These are phyloP conservation scores for Fusarium sp. DNA, from an alignment of 2,329 filamentous ascomycete species.

Conservation along the genomic window DNA sequence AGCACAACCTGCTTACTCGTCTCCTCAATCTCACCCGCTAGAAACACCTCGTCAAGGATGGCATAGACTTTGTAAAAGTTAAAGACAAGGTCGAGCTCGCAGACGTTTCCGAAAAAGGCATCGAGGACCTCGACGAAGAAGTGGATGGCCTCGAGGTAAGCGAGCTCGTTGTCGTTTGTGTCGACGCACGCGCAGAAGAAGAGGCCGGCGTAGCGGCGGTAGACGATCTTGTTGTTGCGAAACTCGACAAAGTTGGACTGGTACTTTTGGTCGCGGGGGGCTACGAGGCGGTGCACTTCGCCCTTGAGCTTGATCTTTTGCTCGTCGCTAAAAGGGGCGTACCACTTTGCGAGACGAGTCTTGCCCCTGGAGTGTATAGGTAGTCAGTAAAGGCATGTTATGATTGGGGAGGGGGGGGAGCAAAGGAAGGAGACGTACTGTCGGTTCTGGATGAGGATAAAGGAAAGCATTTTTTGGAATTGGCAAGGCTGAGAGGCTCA, in stretches of 20 bases:
- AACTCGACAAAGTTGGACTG: slow-evolving; percentile 99
- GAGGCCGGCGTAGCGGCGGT: slow-evolving; percentile 94
- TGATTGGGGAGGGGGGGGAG: too few relatives aligned
- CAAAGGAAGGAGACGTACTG: slow-evolving; percentile 66
- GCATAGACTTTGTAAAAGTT: slow-evolving; percentile 93
- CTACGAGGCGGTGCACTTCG: slow-evolving; percentile 97
- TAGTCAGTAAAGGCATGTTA: neutral
- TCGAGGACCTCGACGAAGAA: slow-evolving; percentile 99
- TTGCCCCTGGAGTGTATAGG: slow-evolving; percentile 74
- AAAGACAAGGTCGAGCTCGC: slow-evolving; percentile 91
- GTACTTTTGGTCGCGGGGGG: slow-evolving; percentile 98
- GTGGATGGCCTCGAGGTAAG: slow-evolving; percentile 96
- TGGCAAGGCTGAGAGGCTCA: slow-evolving; percentile 6
- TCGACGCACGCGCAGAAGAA: slow-evolving; percentile 99
- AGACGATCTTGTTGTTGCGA: slow-evolving; percentile 94
- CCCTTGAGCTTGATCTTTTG: slow-evolving; percentile 99
- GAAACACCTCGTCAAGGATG: slow-evolving; percentile 96
- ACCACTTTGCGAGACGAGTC: slow-evolving; percentile 98
- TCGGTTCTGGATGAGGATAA: slow-evolving; percentile 89
- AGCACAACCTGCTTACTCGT: slow-evolving; percentile 98
- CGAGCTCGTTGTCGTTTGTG: slow-evolving; percentile 97
- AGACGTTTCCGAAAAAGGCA: slow-evolving; percentile 98
- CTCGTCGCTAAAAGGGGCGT: slow-evolving; percentile 97
- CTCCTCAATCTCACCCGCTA: slow-evolving; percentile 98
- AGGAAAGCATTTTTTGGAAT: slow-evolving; percentile 71